Conservation (phyloP, 2,329 filamentous ascomycete genomes). For the Calonectria fujianensis region DNA sequence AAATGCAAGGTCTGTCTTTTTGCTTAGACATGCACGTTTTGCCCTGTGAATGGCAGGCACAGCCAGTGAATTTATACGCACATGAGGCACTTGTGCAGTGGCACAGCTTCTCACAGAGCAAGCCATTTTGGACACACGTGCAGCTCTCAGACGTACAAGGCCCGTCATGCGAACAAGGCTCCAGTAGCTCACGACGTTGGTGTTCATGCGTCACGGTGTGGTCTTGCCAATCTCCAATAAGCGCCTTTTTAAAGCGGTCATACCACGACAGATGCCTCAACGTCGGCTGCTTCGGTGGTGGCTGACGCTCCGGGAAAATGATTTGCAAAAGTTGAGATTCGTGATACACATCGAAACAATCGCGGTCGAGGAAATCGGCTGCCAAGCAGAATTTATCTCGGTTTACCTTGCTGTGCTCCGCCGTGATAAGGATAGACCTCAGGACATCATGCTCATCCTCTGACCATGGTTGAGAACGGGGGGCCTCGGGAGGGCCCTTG, state of each 20-base stretch:
- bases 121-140: conserved; percentile 75
- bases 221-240: conserved; percentile 73
- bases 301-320: conserved; percentile 50
- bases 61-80: conserved; percentile 79
- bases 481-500: conserved; percentile 47
- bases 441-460: conserved; percentile 70
- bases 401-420: conserved; percentile 63
- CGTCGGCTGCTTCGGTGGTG: conserved; percentile 56
- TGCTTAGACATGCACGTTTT: conserved; percentile 75
- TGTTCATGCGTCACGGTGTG: conserved; percentile 74
- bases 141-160: conserved; percentile 78
- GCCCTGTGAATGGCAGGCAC: conserved; percentile 77
- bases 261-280: conserved; percentile 72
- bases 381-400: conserved; percentile 69
- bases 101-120: conserved; percentile 85
- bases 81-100: conserved; percentile 76
- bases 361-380: conserved; percentile 69
- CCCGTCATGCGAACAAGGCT: conserved; percentile 82
- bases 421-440: conserved; percentile 67
- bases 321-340: conserved; percentile 55
- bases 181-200: conserved; percentile 73
- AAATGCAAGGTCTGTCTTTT: conserved; percentile 79
- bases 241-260: conserved; percentile 73
- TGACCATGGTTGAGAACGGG: conserved; percentile 63
- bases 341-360: conserved; percentile 71